Base-by-base conservation (phyloP, 208 protist genomes). In the Trypanosoma melophagium region DNA sequence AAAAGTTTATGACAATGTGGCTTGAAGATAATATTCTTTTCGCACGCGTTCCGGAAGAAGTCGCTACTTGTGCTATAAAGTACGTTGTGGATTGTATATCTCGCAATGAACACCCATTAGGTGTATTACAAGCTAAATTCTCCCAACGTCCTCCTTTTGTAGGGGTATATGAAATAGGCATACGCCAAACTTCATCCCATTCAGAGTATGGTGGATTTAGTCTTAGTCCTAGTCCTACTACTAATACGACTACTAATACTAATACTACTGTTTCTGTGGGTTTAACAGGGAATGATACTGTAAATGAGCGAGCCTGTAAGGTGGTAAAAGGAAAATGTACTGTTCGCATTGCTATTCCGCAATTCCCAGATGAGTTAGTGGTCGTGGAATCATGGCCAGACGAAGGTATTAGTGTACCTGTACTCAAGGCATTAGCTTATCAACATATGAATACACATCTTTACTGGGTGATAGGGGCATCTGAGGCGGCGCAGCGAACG, bases 361-460 rank as follows among this genome's bases (percentile, higher is more conserved):
- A 71, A 24, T 57, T 85, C 38, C 73, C 71, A 1, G 79, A 81
- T 49, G 79, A 77, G 51, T 56, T 72, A 44, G 78, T 80, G 50
- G 66, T 89, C 13, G 79, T 89, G 16, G 67, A 78, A 54, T 49
- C 69, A 24, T 84, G 79, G 79, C 82, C 76, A n/a, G 69, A 56
- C 17, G 42, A 53, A 57, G 40, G 54, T 57, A 54, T 66, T 7
- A 41, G 35, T 53, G 60, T 80, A 60, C 28, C 28, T 28, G 19
- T 1, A 19, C 51, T 60, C 28, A 55, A 60, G 58, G 21, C 38
- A 17, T 28, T 5, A n/a, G 28, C 28, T 14, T 35, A 22, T 9
- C 2, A 28, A 17, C 14, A 16, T 17, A 14, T 13, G 49, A 31
- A 54, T 7, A 59, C 68, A 41, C 42, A 81, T 50, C 63, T 86